Evolutionary conservation across 2,329 filamentous ascomycete genomes (phyloP).

Genomic region (Ceratocystis lukuohia): DNA sequence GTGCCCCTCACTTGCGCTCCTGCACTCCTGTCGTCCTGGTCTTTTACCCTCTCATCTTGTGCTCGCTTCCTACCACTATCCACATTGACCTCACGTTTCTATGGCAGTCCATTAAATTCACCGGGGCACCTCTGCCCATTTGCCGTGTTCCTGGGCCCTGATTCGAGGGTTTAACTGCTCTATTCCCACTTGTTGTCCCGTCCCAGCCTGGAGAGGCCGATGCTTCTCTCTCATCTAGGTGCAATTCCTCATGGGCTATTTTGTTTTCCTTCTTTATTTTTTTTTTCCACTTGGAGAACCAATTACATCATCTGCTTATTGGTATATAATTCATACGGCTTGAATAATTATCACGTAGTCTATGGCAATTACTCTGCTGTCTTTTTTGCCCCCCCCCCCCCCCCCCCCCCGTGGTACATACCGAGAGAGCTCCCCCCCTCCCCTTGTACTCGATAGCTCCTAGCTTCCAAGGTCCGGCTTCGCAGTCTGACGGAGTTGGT

Average conservation of each 20-base stretch:
- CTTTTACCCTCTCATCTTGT: too few relatives aligned
- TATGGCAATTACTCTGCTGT: not conserved
- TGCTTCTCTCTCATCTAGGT: not conserved
- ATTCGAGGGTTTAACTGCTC: not conserved
- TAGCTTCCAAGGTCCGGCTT: conserved; percentile 16
- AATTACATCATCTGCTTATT: not conserved
- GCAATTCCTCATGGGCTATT: not conserved
- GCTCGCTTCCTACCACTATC: not conserved
- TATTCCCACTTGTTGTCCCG: conserved; percentile 4
- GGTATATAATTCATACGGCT: not conserved
- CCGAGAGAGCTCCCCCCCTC: not conserved
- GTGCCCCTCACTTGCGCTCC: conserved; percentile 12
- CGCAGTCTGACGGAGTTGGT: conserved; percentile 16
- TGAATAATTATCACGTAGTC: not conserved
- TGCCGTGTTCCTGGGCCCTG: conserved; percentile 1
- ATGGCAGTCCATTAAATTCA: conserved; percentile 11
- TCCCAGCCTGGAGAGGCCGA: not conserved
- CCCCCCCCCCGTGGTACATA: not conserved
- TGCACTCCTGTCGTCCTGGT: conserved; percentile 1
- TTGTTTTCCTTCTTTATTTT: not conserved
- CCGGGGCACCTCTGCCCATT: not conserved
- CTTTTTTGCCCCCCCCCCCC: too few relatives aligned
- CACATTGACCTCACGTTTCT: conserved; percentile 9
- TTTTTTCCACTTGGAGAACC: not conserved
- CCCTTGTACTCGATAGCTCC: not conserved